A percentile compares a stretch with the other conserved stretches of the same genome.
Evolutionary conservation across 1,284 basidiomycete species (phyloP).

Genomic region (Trichosporon asahii): DNA sequence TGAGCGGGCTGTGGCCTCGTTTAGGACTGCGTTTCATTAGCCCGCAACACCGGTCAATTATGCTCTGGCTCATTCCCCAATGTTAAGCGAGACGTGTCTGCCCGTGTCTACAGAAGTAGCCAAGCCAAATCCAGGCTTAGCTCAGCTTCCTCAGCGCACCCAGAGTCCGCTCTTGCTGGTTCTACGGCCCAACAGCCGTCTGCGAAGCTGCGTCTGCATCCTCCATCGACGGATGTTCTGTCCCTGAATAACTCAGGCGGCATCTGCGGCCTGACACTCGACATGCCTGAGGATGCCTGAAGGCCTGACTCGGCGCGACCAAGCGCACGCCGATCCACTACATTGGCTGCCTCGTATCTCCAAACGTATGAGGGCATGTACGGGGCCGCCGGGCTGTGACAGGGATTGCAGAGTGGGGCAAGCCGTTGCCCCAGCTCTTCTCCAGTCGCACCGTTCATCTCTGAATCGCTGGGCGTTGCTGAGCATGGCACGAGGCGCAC

Average conservation of each 20-base stretch:
- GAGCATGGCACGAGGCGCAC: background rate
- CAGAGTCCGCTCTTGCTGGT: background rate
- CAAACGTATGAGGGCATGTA: background rate
- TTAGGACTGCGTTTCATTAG: background rate
- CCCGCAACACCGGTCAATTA: background rate
- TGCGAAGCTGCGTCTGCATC: background rate
- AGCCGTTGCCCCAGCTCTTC: background rate
- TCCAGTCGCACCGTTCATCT: background rate
- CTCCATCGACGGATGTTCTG: background rate
- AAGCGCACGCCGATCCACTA: background rate
- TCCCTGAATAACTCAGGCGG: background rate
- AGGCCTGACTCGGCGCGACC: conserved; percentile 1
- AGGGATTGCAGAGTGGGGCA: background rate
- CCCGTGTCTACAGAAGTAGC: background rate
- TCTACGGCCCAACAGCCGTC: background rate
- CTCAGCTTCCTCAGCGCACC: background rate
- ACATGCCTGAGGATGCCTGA: background rate
- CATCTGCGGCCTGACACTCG: background rate
- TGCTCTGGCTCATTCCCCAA: background rate
- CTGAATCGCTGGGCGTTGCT: background rate
- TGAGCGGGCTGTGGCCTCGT: background rate
- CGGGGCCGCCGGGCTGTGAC: background rate
- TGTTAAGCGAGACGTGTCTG: background rate
- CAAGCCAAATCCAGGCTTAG: background rate
- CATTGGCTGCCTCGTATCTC: background rate